Evolutionary conservation across 805 yeast species (phyloP).

Genomic region (Clavispora santaluciae): DNA sequence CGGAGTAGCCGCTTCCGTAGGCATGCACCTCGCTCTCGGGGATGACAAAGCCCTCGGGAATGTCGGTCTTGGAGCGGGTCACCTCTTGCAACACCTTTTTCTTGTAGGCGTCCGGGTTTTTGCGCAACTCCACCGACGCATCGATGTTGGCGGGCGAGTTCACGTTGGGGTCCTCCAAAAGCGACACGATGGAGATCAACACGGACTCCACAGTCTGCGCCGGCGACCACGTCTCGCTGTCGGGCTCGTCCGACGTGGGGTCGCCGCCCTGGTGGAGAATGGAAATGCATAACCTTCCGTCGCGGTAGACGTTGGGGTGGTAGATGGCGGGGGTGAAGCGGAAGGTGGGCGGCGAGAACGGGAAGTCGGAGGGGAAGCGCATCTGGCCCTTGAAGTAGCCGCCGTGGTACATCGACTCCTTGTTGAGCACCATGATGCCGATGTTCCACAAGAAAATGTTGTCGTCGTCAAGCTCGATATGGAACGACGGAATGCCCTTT

Average conservation of each 20-base stretch:
- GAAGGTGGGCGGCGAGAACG: conserved; percentile 88
- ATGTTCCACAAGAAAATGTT: conserved; percentile 69
- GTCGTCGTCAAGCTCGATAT: conserved; percentile 58
- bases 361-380: conserved; percentile 89
- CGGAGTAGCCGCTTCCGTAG: conserved; percentile 27
- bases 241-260: conserved; percentile 85
- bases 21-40: conserved; percentile 60
- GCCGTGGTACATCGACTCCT: conserved; percentile 88
- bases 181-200: conserved; percentile 81
- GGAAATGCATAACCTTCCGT: conserved; percentile 89
- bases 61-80: conserved; percentile 74
- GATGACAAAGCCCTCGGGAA: conserved; percentile 81
- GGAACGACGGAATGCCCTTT: conserved; percentile 58
- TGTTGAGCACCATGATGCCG: conserved; percentile 87
- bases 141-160: conserved; percentile 95
- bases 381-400: conserved; percentile 93
- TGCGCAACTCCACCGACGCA: conserved; percentile 88
- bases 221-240: conserved; percentile 91
- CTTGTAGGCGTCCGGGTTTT: conserved; percentile 70
- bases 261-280: conserved; percentile 91
- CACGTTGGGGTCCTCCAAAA: conserved; percentile 90
- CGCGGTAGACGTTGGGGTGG: conserved; percentile 93
- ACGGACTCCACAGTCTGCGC: conserved; percentile 92
- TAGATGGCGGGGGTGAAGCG: conserved; percentile 89
- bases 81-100: conserved; percentile 77